These are phyloP conservation scores for Oenanthe sinensis DNA, from an alignment of 129 eudicot genomes.

Conservation along the genomic window DNA sequence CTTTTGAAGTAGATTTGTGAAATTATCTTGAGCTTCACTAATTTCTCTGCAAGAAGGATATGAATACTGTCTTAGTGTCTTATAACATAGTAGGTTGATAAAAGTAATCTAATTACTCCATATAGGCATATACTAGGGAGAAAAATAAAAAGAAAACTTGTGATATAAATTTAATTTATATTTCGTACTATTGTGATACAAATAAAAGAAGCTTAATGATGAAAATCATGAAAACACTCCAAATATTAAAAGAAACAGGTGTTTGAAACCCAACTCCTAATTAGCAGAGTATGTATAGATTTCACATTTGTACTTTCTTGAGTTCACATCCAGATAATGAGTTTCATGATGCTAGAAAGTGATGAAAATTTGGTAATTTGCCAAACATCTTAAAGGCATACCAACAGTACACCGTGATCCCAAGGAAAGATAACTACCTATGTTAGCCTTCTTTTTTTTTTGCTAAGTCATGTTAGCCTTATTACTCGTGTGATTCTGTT, in stretches of 20 bases:
- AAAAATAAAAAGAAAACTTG: background rate
- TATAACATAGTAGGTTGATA: background rate
- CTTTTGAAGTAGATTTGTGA: constrained; percentile 37
- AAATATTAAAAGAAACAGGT: background rate
- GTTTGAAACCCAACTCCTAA: background rate
- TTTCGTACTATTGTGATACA: background rate
- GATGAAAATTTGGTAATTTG: background rate
- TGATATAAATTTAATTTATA: too few species aligned
- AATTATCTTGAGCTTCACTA: constrained; percentile 51
- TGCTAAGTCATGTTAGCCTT: background rate
- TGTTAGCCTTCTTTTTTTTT: background rate
- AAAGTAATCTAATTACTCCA: background rate
- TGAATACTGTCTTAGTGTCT: background rate
- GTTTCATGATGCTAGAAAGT: background rate
- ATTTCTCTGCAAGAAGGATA: constrained; percentile 37
- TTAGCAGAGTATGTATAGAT: background rate
- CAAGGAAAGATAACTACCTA: background rate
- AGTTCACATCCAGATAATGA: background rate
- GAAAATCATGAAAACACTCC: too few species aligned
- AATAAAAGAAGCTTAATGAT: background rate
- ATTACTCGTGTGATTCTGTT: background rate
- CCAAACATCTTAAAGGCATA: background rate
- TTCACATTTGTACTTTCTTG: background rate
- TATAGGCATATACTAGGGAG: background rate
- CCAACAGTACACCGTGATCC: too few species aligned